Conservation (phyloP, 345 rosid genomes). For the Eucalyptus cladocalyx region DNA sequence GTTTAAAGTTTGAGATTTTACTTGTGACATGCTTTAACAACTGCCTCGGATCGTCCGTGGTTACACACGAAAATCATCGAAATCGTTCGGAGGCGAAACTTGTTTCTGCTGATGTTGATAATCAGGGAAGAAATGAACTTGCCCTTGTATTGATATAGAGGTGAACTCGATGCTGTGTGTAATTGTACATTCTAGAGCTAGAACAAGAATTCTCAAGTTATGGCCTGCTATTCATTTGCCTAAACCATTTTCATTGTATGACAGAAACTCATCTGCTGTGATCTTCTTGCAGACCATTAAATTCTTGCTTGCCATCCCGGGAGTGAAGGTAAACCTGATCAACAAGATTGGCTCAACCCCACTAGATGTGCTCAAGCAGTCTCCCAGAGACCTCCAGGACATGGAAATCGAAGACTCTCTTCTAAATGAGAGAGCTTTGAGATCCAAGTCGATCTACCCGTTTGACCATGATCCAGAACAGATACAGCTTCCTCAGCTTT, state of each 20-base stretch:
- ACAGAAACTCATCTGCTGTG: not conserved
- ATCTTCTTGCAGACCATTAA: not conserved
- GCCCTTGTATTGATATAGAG: not conserved
- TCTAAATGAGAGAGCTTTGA: not conserved
- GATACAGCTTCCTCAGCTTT: not conserved
- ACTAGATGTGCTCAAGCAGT: not conserved
- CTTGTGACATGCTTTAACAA: not conserved
- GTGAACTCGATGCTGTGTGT: not conserved
- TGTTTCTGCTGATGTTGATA: not conserved
- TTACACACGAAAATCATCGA: not conserved
- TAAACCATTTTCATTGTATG: not conserved
- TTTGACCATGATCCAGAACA: not conserved
- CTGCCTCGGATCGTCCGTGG: not conserved
- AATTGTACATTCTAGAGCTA: not conserved
- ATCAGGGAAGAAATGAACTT: not conserved
- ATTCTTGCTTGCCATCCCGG: not conserved
- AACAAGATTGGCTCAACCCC: not conserved
- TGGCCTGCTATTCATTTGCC: not conserved
- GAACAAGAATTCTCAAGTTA: not conserved
- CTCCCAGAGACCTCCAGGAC: not conserved
- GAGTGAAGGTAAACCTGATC: not conserved
- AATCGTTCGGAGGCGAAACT: not conserved
- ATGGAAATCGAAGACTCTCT: conserved; percentile 5
- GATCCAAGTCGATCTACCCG: not conserved
- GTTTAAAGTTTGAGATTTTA: not conserved